These are phyloP conservation scores for Lipomyces sp. DNA, from an alignment of 805 yeast genomes.

Conservation along the genomic window DNA sequence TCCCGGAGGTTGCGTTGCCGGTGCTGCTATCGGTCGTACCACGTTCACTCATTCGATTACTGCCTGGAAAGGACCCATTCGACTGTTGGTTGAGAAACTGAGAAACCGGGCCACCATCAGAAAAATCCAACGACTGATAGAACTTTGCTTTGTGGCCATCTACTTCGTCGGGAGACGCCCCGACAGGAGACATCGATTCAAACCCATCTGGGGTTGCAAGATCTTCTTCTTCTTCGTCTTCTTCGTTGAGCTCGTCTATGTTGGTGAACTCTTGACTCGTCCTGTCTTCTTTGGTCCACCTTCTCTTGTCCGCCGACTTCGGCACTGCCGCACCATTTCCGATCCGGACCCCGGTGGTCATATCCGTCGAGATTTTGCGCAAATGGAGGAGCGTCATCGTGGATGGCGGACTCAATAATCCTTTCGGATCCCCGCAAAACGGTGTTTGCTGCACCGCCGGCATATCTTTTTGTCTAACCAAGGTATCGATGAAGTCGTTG, in stretches of 20 bases:
- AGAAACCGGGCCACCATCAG: background rate
- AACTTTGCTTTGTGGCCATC: background rate
- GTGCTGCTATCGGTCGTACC: background rate
- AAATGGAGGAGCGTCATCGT: slow-evolving; percentile 3
- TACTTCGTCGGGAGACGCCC: background rate
- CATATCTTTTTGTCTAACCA: background rate
- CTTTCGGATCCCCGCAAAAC: background rate
- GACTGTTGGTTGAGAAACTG: background rate
- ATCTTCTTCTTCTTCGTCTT: background rate
- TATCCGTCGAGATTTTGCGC: background rate
- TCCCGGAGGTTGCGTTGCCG: background rate
- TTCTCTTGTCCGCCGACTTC: background rate
- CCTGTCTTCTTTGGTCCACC: slow-evolving; percentile 3
- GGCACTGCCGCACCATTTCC: slow-evolving; percentile 4
- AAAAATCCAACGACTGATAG: background rate
- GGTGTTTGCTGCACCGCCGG: background rate
- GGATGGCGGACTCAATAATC: slow-evolving; percentile 3
- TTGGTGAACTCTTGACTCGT: background rate
- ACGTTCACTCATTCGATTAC: background rate
- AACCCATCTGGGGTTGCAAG: background rate
- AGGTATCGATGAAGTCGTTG: background rate
- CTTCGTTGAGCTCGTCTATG: background rate
- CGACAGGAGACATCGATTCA: background rate
- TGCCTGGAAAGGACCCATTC: background rate
- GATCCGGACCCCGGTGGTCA: background rate